Evolutionary conservation across 1,284 basidiomycete species (phyloP).

Genomic region (Ceratobasidium sp.): DNA sequence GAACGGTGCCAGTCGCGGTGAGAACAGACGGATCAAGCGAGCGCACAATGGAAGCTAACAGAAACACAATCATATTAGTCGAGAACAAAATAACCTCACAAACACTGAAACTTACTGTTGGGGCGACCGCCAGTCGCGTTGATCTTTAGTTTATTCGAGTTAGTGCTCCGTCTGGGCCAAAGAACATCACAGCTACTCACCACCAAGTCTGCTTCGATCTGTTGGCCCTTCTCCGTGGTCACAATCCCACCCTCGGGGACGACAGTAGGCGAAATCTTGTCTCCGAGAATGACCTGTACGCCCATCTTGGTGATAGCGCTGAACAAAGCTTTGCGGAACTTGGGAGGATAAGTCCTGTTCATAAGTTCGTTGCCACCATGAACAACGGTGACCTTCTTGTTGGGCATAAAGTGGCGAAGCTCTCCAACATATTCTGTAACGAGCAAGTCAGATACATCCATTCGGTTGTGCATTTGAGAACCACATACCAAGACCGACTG

Average conservation of each 20-base stretch:
- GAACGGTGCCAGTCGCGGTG: slow-evolving; percentile 25
- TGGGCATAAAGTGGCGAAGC: slow-evolving; percentile 64
- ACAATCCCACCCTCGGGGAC: slow-evolving; percentile 50
- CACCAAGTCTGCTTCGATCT: slow-evolving; percentile 66
- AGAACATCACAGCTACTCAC: slow-evolving; percentile 56
- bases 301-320: slow-evolving; percentile 59
- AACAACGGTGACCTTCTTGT: slow-evolving; percentile 72
- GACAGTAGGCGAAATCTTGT: slow-evolving; percentile 61
- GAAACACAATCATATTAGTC: too few species aligned
- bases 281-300: slow-evolving; percentile 65
- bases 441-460: slow-evolving; percentile 14
- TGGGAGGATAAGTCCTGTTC: slow-evolving; percentile 67
- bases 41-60: slow-evolving; percentile 14
- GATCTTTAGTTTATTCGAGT: slow-evolving; percentile 7
- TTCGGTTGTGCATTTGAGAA: slow-evolving; percentile 22
- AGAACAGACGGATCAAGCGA: slow-evolving; percentile 30
- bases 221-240: slow-evolving; percentile 65
- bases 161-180: neutral
- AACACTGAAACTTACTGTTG: slow-evolving; percentile 16
- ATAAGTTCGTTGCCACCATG: slow-evolving; percentile 65
- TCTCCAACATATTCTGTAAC: slow-evolving; percentile 65
- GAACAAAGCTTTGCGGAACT: slow-evolving; percentile 63
- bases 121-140: slow-evolving; percentile 20
- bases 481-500: slow-evolving; percentile 67
- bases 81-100: neutral